Base-by-base conservation (phyloP, 148 eudicot species). In the Rheum nobile region DNA sequence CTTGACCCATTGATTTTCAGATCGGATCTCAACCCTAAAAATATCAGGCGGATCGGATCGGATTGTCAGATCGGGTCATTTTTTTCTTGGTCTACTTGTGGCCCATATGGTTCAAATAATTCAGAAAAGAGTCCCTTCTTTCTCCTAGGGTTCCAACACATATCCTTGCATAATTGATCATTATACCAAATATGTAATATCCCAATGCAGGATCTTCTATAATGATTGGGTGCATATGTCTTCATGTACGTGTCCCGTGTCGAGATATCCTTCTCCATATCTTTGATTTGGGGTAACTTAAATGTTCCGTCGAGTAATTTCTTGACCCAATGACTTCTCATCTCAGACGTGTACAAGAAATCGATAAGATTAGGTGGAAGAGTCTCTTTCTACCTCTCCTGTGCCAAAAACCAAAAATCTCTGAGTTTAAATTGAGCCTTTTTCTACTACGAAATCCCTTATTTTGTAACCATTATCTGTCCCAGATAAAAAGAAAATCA, bases 101-200 rank as follows among this genome's bases (percentile, higher is more conserved):
- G 80, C 6, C 75, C 82, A 52, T 79, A 77, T 6, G 82, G 82
- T 16, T 73, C 71, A 54, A 82, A 79, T 26, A 63, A 61, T 16
- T 82, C 82, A 28, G 78, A 75, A 21, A 82, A 38, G 14, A 79
- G 4, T 0, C 80, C 80, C 19, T 79, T 77, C 82, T 82, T 79
- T 22, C 85, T 79, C 43, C 38, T 79, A 2, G 77, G 80, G 19
- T 74, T 75, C 76, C 74, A 52, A 3, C 85, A 82, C 74, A 74
- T 74, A 32, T 82, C 85, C 39, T 48, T 73, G 74, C 77, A 80
- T 24, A 80, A 12, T 14, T 76, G 71, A 26, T 80, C 82, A 68
- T 76, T 72, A 72, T 76, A 73, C 82, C 82, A 73, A 37, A 76
- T 43, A 9, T 38, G 82, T 0, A 76, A 10, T 3, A 47, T 70